Base-by-base conservation (phyloP, 257 asterid genomes). In the Mentha longifolia region DNA sequence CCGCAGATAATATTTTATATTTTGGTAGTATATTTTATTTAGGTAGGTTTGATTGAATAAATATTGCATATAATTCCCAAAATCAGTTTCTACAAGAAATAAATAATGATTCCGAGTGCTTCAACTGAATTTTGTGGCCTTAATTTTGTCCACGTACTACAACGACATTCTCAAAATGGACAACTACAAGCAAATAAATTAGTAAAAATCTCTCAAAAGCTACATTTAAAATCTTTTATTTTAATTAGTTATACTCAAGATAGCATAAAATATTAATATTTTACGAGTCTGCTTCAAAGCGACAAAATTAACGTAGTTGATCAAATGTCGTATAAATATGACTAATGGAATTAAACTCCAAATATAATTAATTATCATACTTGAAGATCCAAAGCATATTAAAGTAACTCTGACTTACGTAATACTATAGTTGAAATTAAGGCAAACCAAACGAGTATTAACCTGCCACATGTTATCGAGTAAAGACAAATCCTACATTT, bases 51-150 rank as follows among this genome's bases (percentile, higher is more conserved):
- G 14, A 46, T 60, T 68, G 11, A 45, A 47, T 46, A 15, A 19
- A 17, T n/a, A 52, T 56, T n/a, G 6, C 16, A 16, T 31, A 43
- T 25, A 57, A 63, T 41, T n/a, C 19, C 45, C 22, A 75, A 42
- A 30, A 22, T 31, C 52, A 20, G 20, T 69, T 61, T 17, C 61
- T 25, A 15, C 46, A 46, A 9, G 22, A 22, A 45, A 30, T 46
- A 30, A 31, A 65, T 50, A 62, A 68, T 68, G 25, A 22, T 22
- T 22, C 25, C 1, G 25, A 22, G n/a, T n/a, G n/a, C 37, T 28
- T 77, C 47, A 43, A 37, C 22, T 22, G 39, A 65, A 62, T 47
- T 55, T 64, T 72, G 84, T 76, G 84, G 84, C 52, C 52, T 43
- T 59, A 7, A 50, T 19, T 60, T 25, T 42, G 12, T 16, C 71